These are phyloP conservation scores for Candida krabiensis DNA, from an alignment of 805 yeast genomes.

Conservation along the genomic window DNA sequence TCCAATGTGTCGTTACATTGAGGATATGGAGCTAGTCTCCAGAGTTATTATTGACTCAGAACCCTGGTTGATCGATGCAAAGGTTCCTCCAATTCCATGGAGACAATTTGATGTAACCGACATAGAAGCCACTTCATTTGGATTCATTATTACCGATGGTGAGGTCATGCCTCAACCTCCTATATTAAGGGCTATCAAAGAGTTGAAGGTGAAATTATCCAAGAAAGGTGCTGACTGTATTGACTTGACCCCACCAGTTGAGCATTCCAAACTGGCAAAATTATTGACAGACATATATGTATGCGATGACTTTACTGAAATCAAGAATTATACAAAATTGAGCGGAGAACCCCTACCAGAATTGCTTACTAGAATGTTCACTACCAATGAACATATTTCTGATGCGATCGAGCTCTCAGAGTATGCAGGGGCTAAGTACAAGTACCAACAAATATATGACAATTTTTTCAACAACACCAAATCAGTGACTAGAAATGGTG, in stretches of 20 bases:
- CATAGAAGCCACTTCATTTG: constrained; percentile 37
- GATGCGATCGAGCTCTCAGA: constrained; percentile 39
- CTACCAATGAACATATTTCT: constrained; percentile 18
- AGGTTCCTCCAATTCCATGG: constrained; percentile 53
- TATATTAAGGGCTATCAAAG: constrained; percentile 43
- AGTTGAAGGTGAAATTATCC: constrained; percentile 24
- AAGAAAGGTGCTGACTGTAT: constrained; percentile 43
- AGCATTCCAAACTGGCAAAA: constrained; percentile 29
- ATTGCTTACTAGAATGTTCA: constrained; percentile 17
- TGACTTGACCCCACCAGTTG: constrained; percentile 36
- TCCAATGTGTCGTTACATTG: constrained; percentile 32
- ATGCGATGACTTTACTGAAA: constrained; percentile 28
- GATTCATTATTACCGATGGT: constrained; percentile 45
- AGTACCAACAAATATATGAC: constrained; percentile 38
- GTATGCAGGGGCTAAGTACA: constrained; percentile 34
- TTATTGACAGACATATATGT: constrained; percentile 26
- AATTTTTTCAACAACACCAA: constrained; percentile 37
- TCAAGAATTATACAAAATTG: constrained; percentile 22
- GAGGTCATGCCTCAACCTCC: constrained; percentile 56
- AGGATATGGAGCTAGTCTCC: constrained; percentile 37
- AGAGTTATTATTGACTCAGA: constrained; percentile 38
- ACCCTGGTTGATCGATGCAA: constrained; percentile 53
- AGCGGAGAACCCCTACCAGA: constrained; percentile 33
- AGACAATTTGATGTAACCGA: constrained; percentile 22
- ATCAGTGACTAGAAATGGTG: constrained; percentile 33